These are phyloP conservation scores for Mortierella sp. DNA, from an alignment of 371 early-diverging fungal genomes.

Conservation along the genomic window DNA sequence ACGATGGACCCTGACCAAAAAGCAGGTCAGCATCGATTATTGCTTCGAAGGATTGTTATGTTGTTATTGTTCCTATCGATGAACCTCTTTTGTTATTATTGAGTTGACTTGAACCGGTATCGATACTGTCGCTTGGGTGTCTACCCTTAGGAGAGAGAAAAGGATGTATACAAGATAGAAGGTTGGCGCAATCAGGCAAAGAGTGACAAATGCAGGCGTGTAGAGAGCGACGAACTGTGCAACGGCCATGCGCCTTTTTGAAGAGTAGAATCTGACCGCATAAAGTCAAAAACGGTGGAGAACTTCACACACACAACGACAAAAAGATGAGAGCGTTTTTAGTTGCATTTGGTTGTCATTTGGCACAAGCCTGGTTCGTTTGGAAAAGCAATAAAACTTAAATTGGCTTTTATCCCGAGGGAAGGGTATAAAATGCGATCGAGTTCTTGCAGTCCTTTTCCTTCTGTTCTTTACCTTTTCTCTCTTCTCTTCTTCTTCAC, in stretches of 20 bases:
- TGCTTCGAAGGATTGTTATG: neutral
- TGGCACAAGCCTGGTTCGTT: neutral
- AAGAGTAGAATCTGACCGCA: neutral
- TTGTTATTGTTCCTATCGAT: neutral
- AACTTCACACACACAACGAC: neutral
- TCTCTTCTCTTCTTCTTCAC: neutral
- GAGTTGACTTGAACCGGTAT: neutral
- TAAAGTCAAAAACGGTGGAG: neutral
- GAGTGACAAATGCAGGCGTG: no score
- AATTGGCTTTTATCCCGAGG: neutral
- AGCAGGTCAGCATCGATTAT: neutral
- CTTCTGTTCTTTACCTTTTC: neutral
- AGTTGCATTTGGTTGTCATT: neutral
- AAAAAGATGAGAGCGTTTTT: neutral
- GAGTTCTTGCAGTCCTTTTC: neutral
- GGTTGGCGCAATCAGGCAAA: no score
- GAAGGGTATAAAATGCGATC: neutral
- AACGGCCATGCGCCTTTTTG: neutral
- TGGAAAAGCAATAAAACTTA: neutral
- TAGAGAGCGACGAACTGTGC: no score
- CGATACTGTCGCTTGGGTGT: neutral
- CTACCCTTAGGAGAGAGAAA: neutral
- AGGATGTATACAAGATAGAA: no score
- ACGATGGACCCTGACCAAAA: slow-evolving; percentile 4
- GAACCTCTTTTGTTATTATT: neutral